Evolutionary conservation across 345 rosid species (phyloP).

Genomic region (Hypericum androsaemum): DNA sequence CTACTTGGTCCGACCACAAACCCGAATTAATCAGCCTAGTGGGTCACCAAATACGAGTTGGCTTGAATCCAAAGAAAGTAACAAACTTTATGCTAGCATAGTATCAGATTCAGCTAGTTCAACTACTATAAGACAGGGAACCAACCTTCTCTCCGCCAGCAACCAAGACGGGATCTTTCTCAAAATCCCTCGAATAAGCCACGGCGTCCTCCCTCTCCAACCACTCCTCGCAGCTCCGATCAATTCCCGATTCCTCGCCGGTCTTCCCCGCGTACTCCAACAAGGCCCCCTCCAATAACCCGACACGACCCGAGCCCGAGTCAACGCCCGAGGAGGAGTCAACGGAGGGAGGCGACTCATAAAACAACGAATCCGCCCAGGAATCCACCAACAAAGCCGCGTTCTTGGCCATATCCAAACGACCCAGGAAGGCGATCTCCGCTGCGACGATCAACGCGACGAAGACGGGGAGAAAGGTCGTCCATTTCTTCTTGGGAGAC

Average conservation of each 20-base stretch:
- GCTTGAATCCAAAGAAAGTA: too few relatives aligned
- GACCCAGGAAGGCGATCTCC: slow-evolving; percentile 77
- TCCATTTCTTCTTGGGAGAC: slow-evolving; percentile 38
- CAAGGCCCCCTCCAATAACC: background rate
- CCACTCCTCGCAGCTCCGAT: slow-evolving; percentile 61
- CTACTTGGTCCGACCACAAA: too few relatives aligned
- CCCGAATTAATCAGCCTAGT: too few relatives aligned
- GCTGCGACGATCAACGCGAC: slow-evolving; percentile 59
- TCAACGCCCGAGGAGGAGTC: slow-evolving; percentile 2
- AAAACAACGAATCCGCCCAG: slow-evolving; percentile 48
- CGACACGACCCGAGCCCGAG: slow-evolving; percentile 8
- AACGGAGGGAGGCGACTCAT: slow-evolving; percentile 16
- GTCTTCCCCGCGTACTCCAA: slow-evolving; percentile 10
- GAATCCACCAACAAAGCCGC: slow-evolving; percentile 48
- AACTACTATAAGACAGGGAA: background rate
- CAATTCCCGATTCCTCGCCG: slow-evolving; percentile 10
- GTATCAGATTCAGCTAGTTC: too few relatives aligned
- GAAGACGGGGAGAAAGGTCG: slow-evolving; percentile 50
- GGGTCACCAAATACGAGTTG: too few relatives aligned
- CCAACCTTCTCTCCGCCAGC: slow-evolving; percentile 42
- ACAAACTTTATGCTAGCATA: too few relatives aligned
- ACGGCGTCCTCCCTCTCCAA: slow-evolving; percentile 61
- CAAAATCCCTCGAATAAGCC: slow-evolving; percentile 59
- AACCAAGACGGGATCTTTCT: slow-evolving; percentile 56
- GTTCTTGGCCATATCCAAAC: slow-evolving; percentile 59